Evolutionary conservation across 2,329 filamentous ascomycete species (phyloP), one percentile per base, ranked within the genome.

Genomic region (Pseudohalonectria lignicola): DNA sequence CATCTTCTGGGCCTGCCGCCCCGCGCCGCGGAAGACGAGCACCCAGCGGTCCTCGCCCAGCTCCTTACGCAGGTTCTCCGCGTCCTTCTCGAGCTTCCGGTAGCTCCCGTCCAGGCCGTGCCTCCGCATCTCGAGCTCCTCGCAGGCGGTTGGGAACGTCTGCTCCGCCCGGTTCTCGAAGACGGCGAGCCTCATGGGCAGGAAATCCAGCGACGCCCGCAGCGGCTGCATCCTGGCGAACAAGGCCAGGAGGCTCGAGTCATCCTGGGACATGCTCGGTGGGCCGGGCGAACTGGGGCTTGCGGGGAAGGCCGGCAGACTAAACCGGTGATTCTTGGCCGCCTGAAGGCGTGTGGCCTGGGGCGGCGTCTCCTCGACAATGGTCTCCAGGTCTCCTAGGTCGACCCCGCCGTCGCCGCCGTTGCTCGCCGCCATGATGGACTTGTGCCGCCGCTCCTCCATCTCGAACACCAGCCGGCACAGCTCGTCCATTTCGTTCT

Each of bases 141-240:
- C 79, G 48, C 88, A 95, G 1, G 90, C 88, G 8, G 84, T 92
- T 0, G 92, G 90, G 49, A 98, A 95, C 7, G 85, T 74, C 3
- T 64, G 63, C 41, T 83, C 77, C 0, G 86, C 92, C 44, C 87
- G 76, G 3, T 74, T 67, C 49, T 90, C 79, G 52, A 96, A 98
- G 32, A 84, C 83, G 1, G 86, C 86, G 13, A 98, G 63, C 38
- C 90, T 74, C 90, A 96, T 96, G 2, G 92, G 92, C 17, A 98
- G 62, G 52, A 98, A 98, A 57, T 96, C 92, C 25, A 98, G 68
- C 0, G 88, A 95, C 2, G 92, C 92, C 39, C 88, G 75, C 16
- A 98, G 63, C 2, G 92, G 90, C 51, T 96, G 92, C 82, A 96
- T 94, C 41, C 90, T 78, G 5, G 92, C 92, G 58, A 96, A 95